Percentiles rank a stretch among this genome's conserved stretches.
Conservation (phyloP, 1,284 basidiomycete species). For the Caloboletus inedulis region DNA sequence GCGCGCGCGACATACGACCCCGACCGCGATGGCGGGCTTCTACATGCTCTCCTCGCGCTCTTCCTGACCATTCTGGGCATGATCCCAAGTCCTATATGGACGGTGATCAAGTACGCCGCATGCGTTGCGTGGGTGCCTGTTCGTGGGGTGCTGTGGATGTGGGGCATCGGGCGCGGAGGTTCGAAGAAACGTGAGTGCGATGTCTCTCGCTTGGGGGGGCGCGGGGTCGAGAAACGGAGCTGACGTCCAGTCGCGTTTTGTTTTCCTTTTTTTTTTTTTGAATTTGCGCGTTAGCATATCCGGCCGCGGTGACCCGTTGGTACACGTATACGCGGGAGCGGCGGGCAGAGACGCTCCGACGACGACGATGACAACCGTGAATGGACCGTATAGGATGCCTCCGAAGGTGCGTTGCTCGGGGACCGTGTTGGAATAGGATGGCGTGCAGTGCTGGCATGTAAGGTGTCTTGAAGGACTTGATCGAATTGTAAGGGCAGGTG, state of each 20-base stretch:
- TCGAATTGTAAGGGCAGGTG: background rate
- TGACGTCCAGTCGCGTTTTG: background rate
- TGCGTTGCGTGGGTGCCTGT: slow-evolving; percentile 14
- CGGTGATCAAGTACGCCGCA: background rate
- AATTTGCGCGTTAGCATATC: slow-evolving; percentile 5
- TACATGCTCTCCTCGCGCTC: background rate
- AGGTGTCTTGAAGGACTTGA: background rate
- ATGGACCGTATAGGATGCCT: background rate
- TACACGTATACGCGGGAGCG: slow-evolving; percentile 6
- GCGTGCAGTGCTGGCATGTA: background rate
- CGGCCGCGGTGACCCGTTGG: slow-evolving; percentile 15
- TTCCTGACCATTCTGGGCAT: background rate
- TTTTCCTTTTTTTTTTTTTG: background rate
- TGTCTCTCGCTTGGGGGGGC: background rate
- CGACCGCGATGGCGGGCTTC: slow-evolving; percentile 4
- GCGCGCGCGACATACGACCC: slow-evolving; percentile 2
- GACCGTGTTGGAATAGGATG: background rate
- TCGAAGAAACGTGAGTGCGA: slow-evolving; percentile 15
- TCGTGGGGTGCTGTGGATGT: slow-evolving; percentile 13
- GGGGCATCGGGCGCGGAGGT: slow-evolving; percentile 17
- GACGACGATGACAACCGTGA: background rate
- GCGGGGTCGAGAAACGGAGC: background rate
- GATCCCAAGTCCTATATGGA: slow-evolving; percentile 3
- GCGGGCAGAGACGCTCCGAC: background rate
- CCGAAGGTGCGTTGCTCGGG: background rate